Evolutionary conservation across 805 yeast species (phyloP), one percentile per base, ranked within the genome.

Genomic region (Wickerhamomyces bovis): DNA sequence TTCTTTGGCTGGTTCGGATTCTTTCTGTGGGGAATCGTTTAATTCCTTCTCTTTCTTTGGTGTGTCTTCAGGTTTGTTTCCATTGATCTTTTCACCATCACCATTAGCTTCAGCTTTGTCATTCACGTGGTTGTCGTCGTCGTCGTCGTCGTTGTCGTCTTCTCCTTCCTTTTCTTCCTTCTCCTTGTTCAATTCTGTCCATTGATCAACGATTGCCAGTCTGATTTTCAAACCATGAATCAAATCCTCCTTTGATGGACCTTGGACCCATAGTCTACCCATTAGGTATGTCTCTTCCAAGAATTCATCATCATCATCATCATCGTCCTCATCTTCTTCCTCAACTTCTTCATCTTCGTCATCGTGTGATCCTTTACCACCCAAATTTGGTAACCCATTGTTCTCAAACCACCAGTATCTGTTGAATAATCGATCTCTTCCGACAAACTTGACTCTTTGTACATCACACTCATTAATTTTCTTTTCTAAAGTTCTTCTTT

Each of bases 321-420:
- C 73, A 0, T 67, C 72, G 1, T 70, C 70, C 2, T 70, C 75
- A 3, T 67, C 69, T 12, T 71, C 73, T 1, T 69, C 78, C 4
- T 64, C 77, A 0, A 61, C 75, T 19, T 59, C 69, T 7, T 52
- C 54, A 0, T 63, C 64, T 2, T 56, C 68, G 1, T 56, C 66
- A 6, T 55, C 60, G 35, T 54, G 57, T 11, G 42, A 56, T 18
- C 38, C 28, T 15, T 53, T 52, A 12, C 69, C 69, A 44, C 69
- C 71, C 35, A 73, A 57, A 8, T 72, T 71, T 4, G 89, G 88
- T 42, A 89, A 70, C 0, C 98, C 99, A 58, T 85, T 84, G 52
- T 75, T 73, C 58, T 92, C 98, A 60, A 89, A 81, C 96, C 96
- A 94, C 95, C 96, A 94, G 63, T 92, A 94, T 53, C 90, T 72